Evolutionary conservation across 2,329 filamentous ascomycete genomes (phyloP).

Genomic region (Neofusicoccum laricinum): DNA sequence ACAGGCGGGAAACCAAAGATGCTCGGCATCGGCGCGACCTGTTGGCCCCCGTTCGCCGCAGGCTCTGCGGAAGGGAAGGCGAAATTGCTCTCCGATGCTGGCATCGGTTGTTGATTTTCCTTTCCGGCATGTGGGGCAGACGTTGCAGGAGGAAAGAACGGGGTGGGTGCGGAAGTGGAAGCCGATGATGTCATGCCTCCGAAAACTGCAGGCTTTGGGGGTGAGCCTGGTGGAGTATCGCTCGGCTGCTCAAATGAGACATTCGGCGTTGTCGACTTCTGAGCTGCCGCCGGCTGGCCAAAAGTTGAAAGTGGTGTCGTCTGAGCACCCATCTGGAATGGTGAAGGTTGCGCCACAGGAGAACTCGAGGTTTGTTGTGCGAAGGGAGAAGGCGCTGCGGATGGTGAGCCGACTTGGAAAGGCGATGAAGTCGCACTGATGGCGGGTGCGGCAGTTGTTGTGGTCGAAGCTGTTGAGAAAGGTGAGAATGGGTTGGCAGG

Average conservation of each 20-base stretch:
- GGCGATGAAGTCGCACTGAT: not conserved
- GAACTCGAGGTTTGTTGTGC: not conserved
- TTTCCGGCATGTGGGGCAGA: not conserved
- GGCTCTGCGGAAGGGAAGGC: not conserved
- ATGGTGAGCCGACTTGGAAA: not conserved
- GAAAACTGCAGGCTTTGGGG: not conserved
- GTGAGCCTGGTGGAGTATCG: constrained; percentile 9
- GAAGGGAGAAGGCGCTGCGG: not conserved
- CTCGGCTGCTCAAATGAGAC: constrained; percentile 2
- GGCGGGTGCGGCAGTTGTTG: not conserved
- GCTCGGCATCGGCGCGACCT: not conserved
- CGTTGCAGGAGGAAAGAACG: not conserved
- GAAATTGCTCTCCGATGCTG: not conserved
- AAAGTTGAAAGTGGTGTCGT: not conserved
- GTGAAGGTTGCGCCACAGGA: not conserved
- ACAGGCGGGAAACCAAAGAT: constrained; percentile 5
- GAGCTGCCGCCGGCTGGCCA: not conserved
- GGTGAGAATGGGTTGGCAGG: not conserved
- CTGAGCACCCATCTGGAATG: not conserved
- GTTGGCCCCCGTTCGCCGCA: not conserved
- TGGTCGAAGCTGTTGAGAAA: not conserved
- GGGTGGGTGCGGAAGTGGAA: not conserved
- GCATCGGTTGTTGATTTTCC: not conserved
- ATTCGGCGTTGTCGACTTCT: not conserved
- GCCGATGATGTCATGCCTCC: not conserved